phyloP scores from a whole-genome alignment of 371 early-diverging fungal species.

The Blyttiomyces sp. region DNA sequence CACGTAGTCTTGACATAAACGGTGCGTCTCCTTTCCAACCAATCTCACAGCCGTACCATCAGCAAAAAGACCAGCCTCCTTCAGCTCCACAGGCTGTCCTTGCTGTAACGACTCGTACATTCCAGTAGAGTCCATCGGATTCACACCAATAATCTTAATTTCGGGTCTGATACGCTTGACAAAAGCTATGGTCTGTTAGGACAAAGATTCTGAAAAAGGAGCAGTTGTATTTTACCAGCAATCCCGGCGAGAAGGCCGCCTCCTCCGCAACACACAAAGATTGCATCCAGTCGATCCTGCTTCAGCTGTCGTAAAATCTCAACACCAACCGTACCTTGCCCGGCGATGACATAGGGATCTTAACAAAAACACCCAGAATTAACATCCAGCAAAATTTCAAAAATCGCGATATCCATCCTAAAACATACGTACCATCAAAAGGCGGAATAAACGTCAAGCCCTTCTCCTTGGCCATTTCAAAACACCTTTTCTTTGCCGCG shows the following conservation, averaged over 20 bases:
- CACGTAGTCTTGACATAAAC: constrained; percentile 52
- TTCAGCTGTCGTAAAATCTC: constrained; percentile 78
- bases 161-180: constrained; percentile 86
- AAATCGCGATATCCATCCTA: neutral
- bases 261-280: constrained; percentile 87
- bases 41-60: constrained; percentile 90
- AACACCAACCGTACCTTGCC: constrained; percentile 92
- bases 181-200: neutral
- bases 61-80: constrained; percentile 89
- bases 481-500: constrained; percentile 82
- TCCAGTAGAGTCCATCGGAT: constrained; percentile 80
- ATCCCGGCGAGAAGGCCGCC: constrained; percentile 90
- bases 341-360: constrained; percentile 94
- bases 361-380: neutral
- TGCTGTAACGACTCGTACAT: constrained; percentile 72
- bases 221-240: constrained; percentile 37
- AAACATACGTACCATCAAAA: constrained; percentile 59
- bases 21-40: constrained; percentile 81
- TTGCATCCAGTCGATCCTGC: constrained; percentile 60
- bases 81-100: constrained; percentile 57
- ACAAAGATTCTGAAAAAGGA: neutral
- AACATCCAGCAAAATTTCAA: neutral
- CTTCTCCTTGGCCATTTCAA: constrained; percentile 43
- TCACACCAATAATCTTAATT: constrained; percentile 76
- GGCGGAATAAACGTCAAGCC: constrained; percentile 84